Evolutionary conservation across 2,329 filamentous ascomycete species (phyloP).

Genomic region (Monilinia laxa): DNA sequence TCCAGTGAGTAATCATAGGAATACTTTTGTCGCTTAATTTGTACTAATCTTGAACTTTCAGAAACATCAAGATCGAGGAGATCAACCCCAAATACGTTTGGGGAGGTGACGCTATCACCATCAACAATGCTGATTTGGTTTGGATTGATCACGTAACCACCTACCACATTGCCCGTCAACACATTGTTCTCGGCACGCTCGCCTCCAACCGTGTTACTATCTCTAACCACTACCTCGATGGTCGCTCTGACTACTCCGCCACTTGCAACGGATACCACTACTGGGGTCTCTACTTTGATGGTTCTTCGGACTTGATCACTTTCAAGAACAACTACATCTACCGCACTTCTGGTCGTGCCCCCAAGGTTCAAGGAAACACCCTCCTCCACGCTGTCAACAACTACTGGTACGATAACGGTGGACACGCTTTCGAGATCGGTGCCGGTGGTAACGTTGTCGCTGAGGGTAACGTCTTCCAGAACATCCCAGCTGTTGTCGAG

Average conservation of each 20-base stretch:
- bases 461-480: constrained; percentile 49
- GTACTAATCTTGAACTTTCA: constrained; percentile 1
- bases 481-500: constrained; percentile 34
- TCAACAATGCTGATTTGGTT: constrained; percentile 40
- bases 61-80: constrained; percentile 37
- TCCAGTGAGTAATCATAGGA: constrained; percentile 22
- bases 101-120: constrained; percentile 43
- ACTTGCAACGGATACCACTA: constrained; percentile 49
- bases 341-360: constrained; percentile 46
- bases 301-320: constrained; percentile 45
- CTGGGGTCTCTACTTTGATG: constrained; percentile 47
- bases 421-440: constrained; percentile 48
- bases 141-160: constrained; percentile 44
- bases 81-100: constrained; percentile 44
- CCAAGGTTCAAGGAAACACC: constrained; percentile 45
- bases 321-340: constrained; percentile 48
- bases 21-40: neutral
- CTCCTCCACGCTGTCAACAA: constrained; percentile 47
- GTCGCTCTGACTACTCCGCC: constrained; percentile 45
- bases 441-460: constrained; percentile 41
- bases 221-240: constrained; percentile 49
- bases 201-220: constrained; percentile 45
- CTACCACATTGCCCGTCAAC: constrained; percentile 45
- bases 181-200: constrained; percentile 43
- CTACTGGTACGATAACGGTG: constrained; percentile 45